Conservation (phyloP, 352 stramenopile genomes). For the Sclerospora graminicola region DNA sequence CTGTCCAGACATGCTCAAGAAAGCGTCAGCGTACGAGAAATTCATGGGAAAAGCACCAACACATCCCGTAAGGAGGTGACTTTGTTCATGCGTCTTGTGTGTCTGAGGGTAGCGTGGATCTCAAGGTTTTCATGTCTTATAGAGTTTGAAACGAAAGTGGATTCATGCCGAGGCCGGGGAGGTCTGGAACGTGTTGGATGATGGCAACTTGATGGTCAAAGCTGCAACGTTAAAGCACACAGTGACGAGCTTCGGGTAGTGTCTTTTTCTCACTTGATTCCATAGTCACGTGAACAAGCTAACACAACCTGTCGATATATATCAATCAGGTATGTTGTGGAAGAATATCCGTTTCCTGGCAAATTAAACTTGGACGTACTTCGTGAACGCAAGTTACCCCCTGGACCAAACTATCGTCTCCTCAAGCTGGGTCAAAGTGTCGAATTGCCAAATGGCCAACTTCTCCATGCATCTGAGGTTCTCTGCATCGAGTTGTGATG, state of each 20-base stretch:
- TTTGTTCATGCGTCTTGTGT: background rate
- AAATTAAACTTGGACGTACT: conserved; percentile 84
- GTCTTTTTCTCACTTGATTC: no score
- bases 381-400: conserved; percentile 65
- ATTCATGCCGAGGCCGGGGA: conserved; percentile 50
- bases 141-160: conserved; percentile 41
- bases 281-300: no score
- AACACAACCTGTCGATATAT: background rate
- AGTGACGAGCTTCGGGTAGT: conserved; percentile 73
- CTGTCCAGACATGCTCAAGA: conserved; percentile 31
- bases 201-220: conserved; percentile 50
- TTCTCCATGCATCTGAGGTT: conserved; percentile 78
- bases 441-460: conserved; percentile 63
- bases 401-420: conserved; percentile 82
- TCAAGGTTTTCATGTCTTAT: background rate
- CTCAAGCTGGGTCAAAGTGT: conserved; percentile 85
- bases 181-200: conserved; percentile 69
- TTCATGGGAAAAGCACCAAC: conserved; percentile 45
- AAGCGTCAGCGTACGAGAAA: conserved; percentile 42
- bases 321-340: conserved; percentile 57
- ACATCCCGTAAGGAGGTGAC: conserved; percentile 35
- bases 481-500: no score
- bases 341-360: conserved; percentile 61
- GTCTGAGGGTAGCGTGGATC: background rate
- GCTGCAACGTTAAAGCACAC: conserved; percentile 68